These are phyloP conservation scores for Fusarium nurragi DNA, from an alignment of 2,329 filamentous ascomycete genomes.

Conservation along the genomic window DNA sequence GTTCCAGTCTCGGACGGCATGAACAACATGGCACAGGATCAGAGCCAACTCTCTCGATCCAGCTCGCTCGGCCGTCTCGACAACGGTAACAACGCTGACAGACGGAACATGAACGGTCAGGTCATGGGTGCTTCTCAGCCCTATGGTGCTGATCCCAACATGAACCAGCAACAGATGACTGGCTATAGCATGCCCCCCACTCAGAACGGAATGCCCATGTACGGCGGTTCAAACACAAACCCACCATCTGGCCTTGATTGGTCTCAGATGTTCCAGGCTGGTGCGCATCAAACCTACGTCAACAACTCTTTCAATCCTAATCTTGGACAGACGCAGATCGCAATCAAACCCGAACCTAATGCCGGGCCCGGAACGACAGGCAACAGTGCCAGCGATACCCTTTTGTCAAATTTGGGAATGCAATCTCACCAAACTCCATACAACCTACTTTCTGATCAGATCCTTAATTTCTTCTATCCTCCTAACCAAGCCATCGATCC, in stretches of 20 bases:
- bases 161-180: conserved; percentile 72
- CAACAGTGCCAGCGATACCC: conserved; percentile 57
- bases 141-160: conserved; percentile 68
- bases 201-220: conserved; percentile 73
- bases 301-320: conserved; percentile 71
- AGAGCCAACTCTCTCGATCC: conserved; percentile 69
- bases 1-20: conserved; percentile 66
- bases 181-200: conserved; percentile 71
- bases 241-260: conserved; percentile 75
- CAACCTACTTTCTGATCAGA: conserved; percentile 63
- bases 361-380: conserved; percentile 60
- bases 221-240: conserved; percentile 67
- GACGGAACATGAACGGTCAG: conserved; percentile 63
- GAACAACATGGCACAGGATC: conserved; percentile 68
- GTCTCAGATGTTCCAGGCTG: conserved; percentile 81
- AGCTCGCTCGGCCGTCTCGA: conserved; percentile 69
- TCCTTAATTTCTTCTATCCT: conserved; percentile 66
- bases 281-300: conserved; percentile 73
- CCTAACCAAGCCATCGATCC: conserved; percentile 58
- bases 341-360: conserved; percentile 73
- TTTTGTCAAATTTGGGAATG: conserved; percentile 60
- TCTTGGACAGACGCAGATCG: conserved; percentile 74
- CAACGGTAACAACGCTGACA: conserved; percentile 65
- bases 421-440: conserved; percentile 61
- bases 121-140: conserved; percentile 63